Evolutionary conservation across 192 early-diverging fungal species (phyloP).

Genomic region (Piromyces finnis): DNA sequence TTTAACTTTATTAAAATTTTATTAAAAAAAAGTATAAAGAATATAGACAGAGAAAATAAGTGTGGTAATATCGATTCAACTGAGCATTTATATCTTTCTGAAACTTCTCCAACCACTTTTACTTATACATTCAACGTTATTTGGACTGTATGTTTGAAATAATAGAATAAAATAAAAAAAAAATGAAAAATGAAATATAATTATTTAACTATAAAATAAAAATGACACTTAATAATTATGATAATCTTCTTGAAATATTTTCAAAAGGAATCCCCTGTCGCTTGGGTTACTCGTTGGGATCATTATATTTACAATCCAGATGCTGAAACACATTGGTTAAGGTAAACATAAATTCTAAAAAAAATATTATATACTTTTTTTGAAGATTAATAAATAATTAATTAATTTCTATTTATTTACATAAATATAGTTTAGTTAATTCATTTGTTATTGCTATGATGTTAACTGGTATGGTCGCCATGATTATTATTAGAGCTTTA

Average conservation of each 20-base stretch:
- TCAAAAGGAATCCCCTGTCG: neutral
- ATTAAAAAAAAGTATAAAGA: neutral
- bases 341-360: no score
- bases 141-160: slow-evolving; percentile 25
- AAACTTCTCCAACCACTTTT: slow-evolving; percentile 12
- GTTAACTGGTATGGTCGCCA: slow-evolving; percentile 74
- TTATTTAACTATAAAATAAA: no score
- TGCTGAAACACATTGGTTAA: slow-evolving; percentile 58
- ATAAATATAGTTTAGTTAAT: slow-evolving; percentile 55
- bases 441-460: slow-evolving; percentile 85
- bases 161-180: neutral
- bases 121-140: slow-evolving; percentile 56
- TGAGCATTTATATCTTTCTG: slow-evolving; percentile 4
- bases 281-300: slow-evolving; percentile 67
- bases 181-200: slow-evolving; percentile 5
- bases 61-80: neutral
- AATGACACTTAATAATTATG: no score
- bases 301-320: slow-evolving; percentile 63
- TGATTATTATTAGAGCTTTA: slow-evolving; percentile 74
- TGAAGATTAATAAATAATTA: no score
- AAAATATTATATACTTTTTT: no score
- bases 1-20: no score
- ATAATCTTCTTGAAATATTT: no score
- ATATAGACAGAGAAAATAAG: neutral
- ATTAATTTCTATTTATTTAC: no score